Evolutionary conservation across 352 stramenopile species (phyloP), one percentile per base, ranked within the genome.

Genomic region (Phytophthora vignae): DNA sequence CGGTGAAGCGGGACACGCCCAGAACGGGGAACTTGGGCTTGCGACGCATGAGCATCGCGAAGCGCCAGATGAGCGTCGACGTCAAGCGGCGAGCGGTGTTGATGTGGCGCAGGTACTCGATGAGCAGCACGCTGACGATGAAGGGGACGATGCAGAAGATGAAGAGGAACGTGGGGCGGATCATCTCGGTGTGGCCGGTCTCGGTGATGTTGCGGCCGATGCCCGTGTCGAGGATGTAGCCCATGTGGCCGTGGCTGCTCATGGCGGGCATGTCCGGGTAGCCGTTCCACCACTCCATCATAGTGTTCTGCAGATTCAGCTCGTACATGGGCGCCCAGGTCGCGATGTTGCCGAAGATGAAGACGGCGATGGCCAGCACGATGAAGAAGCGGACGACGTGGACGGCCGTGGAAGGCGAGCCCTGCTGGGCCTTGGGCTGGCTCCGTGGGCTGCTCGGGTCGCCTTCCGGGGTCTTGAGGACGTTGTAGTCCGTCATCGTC

Each of bases 131-230:
- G 50, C 79, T 80, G 50, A 85, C 22, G 56, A 90, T 56, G 70
- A 94, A 83, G 1, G 86, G 86, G 17, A 90, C 27, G 33, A 91
- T 82, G 69, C 81, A 85, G 63, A 88, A 91, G 55, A 93, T 73
- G 33, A 91, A 76, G 50, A 93, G 74, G 65, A 87, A 93, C 14
- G 83, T 93, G 49, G 81, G 81, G 3, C 75, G 77, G 44, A 91
- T 71, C 77, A 93, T 90, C 69, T 93, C 86, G 7, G 76, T 87
- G 78, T 90, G 83, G 44, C 81, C 79, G n/a, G 61, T 77, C 69
- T 79, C 64, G 5, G 74, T 84, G 76, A 87, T 86, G 69, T 90
- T 82, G 40, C 82, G 82, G 25, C 74, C 73, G 22, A 81, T 55
- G 15, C 78, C 78, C 62, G 81, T 90, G 68, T 88, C 82, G 49